Evolutionary conservation across 2,329 filamentous ascomycete genomes (phyloP).

Genomic region (Penicillium sp.): DNA sequence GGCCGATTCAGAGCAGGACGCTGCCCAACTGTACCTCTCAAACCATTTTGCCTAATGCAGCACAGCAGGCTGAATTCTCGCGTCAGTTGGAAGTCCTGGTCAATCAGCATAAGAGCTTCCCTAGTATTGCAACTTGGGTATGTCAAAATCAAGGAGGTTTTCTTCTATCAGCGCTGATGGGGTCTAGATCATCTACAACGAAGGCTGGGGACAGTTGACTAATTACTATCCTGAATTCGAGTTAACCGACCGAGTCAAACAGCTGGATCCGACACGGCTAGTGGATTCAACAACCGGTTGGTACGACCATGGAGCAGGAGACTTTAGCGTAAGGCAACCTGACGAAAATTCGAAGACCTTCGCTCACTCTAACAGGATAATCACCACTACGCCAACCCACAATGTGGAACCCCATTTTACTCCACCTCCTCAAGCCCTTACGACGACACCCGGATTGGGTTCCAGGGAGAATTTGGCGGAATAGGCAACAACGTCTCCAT

Average conservation of each 20-base stretch:
- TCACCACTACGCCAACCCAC: constrained; percentile 70
- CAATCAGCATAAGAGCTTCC: constrained; percentile 63
- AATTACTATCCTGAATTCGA: constrained; percentile 56
- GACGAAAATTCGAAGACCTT: neutral
- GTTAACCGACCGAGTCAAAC: constrained; percentile 56
- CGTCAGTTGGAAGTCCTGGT: constrained; percentile 64
- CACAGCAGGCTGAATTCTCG: constrained; percentile 64
- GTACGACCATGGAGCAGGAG: constrained; percentile 67
- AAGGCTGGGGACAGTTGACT: constrained; percentile 67
- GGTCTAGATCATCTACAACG: constrained; percentile 67
- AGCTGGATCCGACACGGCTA: constrained; percentile 64
- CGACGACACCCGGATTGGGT: constrained; percentile 61
- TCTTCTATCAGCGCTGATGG: neutral
- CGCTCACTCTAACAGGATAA: constrained; percentile 55
- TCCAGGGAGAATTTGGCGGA: constrained; percentile 72
- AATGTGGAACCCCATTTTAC: constrained; percentile 70
- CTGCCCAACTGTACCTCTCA: constrained; percentile 13
- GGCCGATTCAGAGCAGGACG: constrained; percentile 38
- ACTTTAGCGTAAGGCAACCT: constrained; percentile 50
- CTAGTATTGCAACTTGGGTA: constrained; percentile 66
- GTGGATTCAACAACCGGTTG: constrained; percentile 66
- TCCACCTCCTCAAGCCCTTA: constrained; percentile 58
- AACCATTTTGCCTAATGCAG: constrained; percentile 38
- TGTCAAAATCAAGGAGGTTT: constrained; percentile 7
- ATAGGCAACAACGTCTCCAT: constrained; percentile 65